Percentiles rank a stretch among this genome's conserved stretches.
Evolutionary conservation across 257 asterid species (phyloP).

Genomic region (Lithospermum erythrorhizon): DNA sequence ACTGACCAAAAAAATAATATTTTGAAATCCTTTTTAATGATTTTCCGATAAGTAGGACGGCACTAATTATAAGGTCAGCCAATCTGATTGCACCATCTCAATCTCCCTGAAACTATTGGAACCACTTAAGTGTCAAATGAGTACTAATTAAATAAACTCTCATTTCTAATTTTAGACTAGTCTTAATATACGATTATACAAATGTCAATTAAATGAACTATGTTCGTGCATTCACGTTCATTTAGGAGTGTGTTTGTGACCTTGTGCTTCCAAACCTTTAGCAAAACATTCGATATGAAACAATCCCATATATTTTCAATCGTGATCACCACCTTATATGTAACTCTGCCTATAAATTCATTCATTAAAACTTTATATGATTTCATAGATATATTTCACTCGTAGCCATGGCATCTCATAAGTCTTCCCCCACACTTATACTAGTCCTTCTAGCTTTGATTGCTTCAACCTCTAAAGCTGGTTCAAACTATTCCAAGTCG

Average conservation of each 20-base stretch:
- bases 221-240: neutral
- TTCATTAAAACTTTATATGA: neutral
- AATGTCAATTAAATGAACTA: neutral
- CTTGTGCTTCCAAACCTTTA: neutral
- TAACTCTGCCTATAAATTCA: neutral
- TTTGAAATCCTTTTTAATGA: slow-evolving; percentile 1
- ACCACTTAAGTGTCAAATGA: neutral
- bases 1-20: no score
- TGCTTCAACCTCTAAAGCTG: neutral
- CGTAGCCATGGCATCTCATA: neutral
- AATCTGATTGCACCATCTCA: neutral
- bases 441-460: neutral
- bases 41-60: neutral
- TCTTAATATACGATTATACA: no score
- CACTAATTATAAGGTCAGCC: neutral
- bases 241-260: no score
- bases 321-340: neutral
- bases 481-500: neutral
- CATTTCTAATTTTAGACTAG: neutral
- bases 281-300: no score
- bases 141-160: neutral
- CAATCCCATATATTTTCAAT: no score
- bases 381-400: no score
- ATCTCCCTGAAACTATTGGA: no score
- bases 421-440: neutral